phyloP scores from a whole-genome alignment of 2,329 filamentous ascomycete species.

The Coccinonectria pachysandricola region DNA sequence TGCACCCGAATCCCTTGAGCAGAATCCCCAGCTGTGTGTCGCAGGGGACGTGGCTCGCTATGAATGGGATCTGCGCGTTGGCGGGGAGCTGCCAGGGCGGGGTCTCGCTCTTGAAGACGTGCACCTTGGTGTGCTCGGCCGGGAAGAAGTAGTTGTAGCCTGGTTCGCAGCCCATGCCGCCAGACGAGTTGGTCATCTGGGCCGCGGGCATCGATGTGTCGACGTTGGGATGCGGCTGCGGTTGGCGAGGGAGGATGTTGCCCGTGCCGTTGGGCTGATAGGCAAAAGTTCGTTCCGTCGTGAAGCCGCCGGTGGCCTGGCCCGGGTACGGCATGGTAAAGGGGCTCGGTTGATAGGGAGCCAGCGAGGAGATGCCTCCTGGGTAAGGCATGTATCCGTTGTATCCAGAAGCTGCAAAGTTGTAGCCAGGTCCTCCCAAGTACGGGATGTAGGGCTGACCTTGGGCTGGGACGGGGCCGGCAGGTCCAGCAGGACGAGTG shows the following conservation, averaged over 20 bases:
- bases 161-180: constrained; percentile 47
- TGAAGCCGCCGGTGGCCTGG: constrained; percentile 14
- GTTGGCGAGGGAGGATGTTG: constrained; percentile 27
- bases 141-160: constrained; percentile 57
- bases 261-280: constrained; percentile 29
- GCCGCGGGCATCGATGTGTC: constrained; percentile 38
- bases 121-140: constrained; percentile 45
- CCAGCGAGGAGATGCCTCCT: constrained; percentile 12
- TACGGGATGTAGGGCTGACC: constrained; percentile 28
- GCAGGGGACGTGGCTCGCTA: constrained; percentile 41
- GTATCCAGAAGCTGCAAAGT: constrained; percentile 17
- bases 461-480: constrained; percentile 23
- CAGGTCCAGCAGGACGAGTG: constrained; percentile 22
- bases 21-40: constrained; percentile 45
- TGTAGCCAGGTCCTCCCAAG: constrained; percentile 26
- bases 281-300: constrained; percentile 18
- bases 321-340: constrained; percentile 7
- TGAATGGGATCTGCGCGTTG: constrained; percentile 33
- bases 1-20: constrained; percentile 47
- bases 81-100: constrained; percentile 43
- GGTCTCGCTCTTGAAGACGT: constrained; percentile 41
- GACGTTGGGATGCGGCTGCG: constrained; percentile 31
- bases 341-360: constrained; percentile 1
- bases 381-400: constrained; percentile 9
- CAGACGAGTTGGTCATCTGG: constrained; percentile 46